Conservation (phyloP, 306 rosid species). For the Bauhinia variegata region DNA sequence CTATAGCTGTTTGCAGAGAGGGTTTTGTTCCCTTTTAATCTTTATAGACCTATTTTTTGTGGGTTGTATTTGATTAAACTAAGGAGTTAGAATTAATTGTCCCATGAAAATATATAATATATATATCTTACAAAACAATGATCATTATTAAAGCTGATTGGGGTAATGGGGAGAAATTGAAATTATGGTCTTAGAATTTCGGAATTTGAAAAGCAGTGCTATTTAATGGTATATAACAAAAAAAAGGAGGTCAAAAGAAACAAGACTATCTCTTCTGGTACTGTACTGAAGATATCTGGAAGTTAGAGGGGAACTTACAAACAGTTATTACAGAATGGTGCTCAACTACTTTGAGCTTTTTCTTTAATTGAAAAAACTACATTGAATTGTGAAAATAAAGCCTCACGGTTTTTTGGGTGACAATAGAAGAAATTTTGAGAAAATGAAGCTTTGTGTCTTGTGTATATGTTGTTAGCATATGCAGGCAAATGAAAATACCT, state of each 20-base stretch:
- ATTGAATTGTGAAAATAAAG: neutral
- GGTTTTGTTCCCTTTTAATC: neutral
- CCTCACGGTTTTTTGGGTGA: too few species aligned
- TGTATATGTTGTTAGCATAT: neutral
- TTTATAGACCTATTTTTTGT: neutral
- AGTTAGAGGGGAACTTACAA: slow-evolving; percentile 7
- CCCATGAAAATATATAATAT: too few species aligned
- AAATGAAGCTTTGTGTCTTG: neutral
- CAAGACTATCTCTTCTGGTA: neutral
- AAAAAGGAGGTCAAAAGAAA: slow-evolving; percentile 20
- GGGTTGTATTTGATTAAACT: neutral
- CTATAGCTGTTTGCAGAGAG: neutral
- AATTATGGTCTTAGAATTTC: neutral
- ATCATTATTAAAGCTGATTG: neutral
- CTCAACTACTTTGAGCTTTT: neutral
- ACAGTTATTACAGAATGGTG: slow-evolving; percentile 14
- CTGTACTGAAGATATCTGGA: neutral
- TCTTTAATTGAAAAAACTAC: too few species aligned
- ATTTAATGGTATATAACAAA: neutral
- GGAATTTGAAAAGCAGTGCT: neutral
- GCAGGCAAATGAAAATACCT: neutral
- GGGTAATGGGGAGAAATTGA: neutral
- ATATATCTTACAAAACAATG: too few species aligned
- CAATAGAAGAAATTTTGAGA: too few species aligned
- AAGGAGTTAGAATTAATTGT: too few species aligned